Base-by-base conservation (phyloP, 139 green algal species). In the Coelastrella sp. region DNA sequence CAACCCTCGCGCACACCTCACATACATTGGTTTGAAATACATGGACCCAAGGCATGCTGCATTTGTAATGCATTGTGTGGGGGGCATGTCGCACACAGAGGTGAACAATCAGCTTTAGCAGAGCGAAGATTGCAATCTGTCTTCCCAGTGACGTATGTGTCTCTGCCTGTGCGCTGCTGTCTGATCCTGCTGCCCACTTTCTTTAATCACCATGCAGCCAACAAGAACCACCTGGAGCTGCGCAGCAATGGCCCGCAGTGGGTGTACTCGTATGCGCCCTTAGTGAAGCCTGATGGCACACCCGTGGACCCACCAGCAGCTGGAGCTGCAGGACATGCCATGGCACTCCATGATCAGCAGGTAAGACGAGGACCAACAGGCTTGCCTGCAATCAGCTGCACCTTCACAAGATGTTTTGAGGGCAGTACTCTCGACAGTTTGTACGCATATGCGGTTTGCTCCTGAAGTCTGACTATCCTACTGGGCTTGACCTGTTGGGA, bases 341-440 rank as follows among this genome's bases (percentile, higher is more conserved):
- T 98, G 85, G 83, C 87, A 25, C 94, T 98, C 9, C 93, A 91
- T 22, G 96, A 98, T 92, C 89, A 94, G 49, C 96, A 98, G 93
- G 95, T 92, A 56, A 6, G 86, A 8, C 35, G 6, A 70, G 14
- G 12, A 70, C 63, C 11, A 70, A 14, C 63, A 22, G 12, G 5
- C 63, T 17, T 72, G 74, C 14, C 74, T 59, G 25, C 20, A 14
- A 14, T 5, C 24, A 59, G 24, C 74, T n/a, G 74, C 74, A 58
- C 35, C 35, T 49, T 49, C 35, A 49, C 35, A 49, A 49, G 35
- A 49, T 73, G 65, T 15, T 3, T 73, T 17, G 3, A 73, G 65
- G 65, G 14, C 65, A 73, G 65, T 15, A 73, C 35, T 49, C 35
- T 49, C 3, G 3, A 49, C 35, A 49, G 35, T 49, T 49, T 49